Conservation (phyloP, 106 monocot genomes). For the Acanthochlamys bracteata region DNA sequence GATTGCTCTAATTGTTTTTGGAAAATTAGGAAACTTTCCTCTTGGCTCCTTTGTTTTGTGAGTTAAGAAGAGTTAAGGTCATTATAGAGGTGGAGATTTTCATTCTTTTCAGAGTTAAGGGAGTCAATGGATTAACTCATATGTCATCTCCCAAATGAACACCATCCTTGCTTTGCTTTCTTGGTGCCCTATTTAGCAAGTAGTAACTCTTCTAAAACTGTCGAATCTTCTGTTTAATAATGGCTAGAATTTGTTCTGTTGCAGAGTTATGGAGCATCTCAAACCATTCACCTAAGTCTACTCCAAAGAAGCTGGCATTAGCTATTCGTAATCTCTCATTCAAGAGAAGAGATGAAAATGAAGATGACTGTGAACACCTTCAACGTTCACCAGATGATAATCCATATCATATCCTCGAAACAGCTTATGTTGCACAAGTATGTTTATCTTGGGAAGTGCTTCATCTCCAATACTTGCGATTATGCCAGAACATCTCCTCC, state of each 20-base stretch:
- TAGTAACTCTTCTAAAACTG: no score
- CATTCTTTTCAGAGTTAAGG: no score
- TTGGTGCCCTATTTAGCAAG: no score
- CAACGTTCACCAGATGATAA: conserved; percentile 33
- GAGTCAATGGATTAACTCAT: no score
- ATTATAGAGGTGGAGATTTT: no score
- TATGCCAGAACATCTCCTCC: conserved; percentile 35
- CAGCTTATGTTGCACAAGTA: conserved; percentile 70
- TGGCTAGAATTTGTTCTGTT: not conserved
- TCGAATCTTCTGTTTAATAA: not conserved
- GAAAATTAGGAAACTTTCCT: no score
- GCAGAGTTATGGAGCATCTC: conserved; percentile 31
- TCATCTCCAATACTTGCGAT: conserved; percentile 60
- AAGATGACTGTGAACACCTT: conserved; percentile 49
- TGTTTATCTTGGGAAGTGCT: conserved; percentile 83
- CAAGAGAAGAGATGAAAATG: conserved; percentile 43
- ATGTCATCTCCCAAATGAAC: no score
- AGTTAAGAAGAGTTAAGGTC: no score
- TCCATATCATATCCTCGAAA: conserved; percentile 57
- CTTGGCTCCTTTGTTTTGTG: no score
- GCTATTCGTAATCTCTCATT: conserved; percentile 62
- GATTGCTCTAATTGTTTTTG: no score
- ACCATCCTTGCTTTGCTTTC: no score
- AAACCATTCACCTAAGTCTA: conserved; percentile 46
- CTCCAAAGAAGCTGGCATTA: conserved; percentile 41